These are phyloP conservation scores for Boletus reticulatus DNA, from an alignment of 768 basidiomycete species.

Conservation along the genomic window DNA sequence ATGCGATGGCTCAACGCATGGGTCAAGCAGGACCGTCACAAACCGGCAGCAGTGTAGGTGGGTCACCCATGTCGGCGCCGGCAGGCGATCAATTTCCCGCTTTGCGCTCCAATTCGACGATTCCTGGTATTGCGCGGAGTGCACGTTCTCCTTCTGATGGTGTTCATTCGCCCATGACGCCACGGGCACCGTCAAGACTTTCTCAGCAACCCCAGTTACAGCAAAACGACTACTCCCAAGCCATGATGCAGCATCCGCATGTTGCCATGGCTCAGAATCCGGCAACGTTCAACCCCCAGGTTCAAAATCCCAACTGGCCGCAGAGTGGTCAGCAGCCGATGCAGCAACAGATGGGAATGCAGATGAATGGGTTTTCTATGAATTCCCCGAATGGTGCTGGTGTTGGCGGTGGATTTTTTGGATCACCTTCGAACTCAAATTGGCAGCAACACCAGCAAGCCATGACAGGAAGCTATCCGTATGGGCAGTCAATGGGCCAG, in stretches of 20 bases:
- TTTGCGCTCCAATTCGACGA: slow-evolving; percentile 55
- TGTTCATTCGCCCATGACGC: slow-evolving; percentile 43
- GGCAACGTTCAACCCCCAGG: slow-evolving; percentile 31
- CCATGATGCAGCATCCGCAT: slow-evolving; percentile 38
- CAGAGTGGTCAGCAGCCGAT: slow-evolving; percentile 58
- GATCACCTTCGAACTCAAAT: slow-evolving; percentile 22
- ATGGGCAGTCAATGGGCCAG: slow-evolving; percentile 27
- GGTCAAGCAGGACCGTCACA: slow-evolving; percentile 42
- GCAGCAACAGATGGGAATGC: slow-evolving; percentile 38
- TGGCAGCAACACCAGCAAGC: slow-evolving; percentile 30
- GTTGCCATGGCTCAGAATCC: slow-evolving; percentile 28
- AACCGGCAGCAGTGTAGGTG: slow-evolving; percentile 24
- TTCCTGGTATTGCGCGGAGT: slow-evolving; percentile 75
- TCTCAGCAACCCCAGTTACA: slow-evolving; percentile 48
- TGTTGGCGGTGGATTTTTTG: slow-evolving; percentile 24
- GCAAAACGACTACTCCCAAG: slow-evolving; percentile 40
- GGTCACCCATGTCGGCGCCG: slow-evolving; percentile 43
- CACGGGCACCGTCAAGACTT: slow-evolving; percentile 34
- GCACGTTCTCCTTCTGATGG: slow-evolving; percentile 74
- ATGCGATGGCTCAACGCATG: slow-evolving; percentile 41
- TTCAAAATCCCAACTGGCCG: slow-evolving; percentile 42
- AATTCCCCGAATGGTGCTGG: slow-evolving; percentile 37
- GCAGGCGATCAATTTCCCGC: slow-evolving; percentile 45
- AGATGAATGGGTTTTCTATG: slow-evolving; percentile 36
- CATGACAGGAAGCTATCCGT: slow-evolving; percentile 29